phyloP scores from a whole-genome alignment of 2,329 filamentous ascomycete genomes.

The Diplodia corticola region DNA sequence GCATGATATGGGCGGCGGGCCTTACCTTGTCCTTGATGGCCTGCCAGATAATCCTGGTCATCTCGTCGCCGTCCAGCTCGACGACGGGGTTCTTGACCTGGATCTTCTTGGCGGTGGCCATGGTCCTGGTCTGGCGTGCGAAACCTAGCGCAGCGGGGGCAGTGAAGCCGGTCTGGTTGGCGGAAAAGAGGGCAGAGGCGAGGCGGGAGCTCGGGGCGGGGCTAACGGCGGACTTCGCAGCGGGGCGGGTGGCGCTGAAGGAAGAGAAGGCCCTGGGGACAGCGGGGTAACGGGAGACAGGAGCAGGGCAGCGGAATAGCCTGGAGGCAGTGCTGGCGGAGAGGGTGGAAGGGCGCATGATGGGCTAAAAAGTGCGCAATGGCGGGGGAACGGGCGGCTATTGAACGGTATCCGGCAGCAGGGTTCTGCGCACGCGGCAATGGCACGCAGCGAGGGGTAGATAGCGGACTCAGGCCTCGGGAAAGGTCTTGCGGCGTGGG shows the following conservation, averaged over 20 bases:
- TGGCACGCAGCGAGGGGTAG: constrained; percentile 1
- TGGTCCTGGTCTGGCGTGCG: constrained; percentile 33
- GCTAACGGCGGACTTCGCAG: background rate
- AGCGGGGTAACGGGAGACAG: background rate
- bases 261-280: constrained; percentile 19
- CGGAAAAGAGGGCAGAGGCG: constrained; percentile 10
- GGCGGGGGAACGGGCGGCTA: constrained; percentile 3
- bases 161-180: background rate
- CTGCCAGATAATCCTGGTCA: constrained; percentile 99
- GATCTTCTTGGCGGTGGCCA: constrained; percentile 70
- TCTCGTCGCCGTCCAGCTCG: constrained; percentile 91
- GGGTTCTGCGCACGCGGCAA: background rate
- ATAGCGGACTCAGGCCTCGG: constrained; percentile 7
- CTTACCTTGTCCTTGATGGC: constrained; percentile 90
- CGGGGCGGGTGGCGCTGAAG: constrained; percentile 1
- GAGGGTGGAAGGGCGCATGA: constrained; percentile 14
- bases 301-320: constrained; percentile 4
- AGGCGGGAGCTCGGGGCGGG: constrained; percentile 11
- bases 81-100: constrained; percentile 99
- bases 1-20: background rate
- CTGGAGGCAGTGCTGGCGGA: constrained; percentile 20
- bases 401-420: background rate
- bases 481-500: background rate
- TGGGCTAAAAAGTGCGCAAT: constrained; percentile 11
- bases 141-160: constrained; percentile 4